Base-by-base conservation (phyloP, 2,329 filamentous ascomycete genomes). In the Rutstroemia sydowiana region DNA sequence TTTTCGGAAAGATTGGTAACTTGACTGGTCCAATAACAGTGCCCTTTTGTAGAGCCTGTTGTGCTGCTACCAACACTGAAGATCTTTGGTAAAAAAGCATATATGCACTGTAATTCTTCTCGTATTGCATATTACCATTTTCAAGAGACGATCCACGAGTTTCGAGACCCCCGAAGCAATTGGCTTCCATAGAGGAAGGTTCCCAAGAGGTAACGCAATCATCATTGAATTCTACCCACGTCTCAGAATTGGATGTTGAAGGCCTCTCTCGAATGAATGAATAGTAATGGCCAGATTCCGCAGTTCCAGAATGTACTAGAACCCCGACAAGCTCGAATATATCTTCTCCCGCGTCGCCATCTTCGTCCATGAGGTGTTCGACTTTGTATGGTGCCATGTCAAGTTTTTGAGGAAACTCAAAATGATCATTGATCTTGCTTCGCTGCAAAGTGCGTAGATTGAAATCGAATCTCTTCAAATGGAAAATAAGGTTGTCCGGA, bases 51-150 rank as follows among this genome's bases (percentile, higher is more conserved):
- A 81, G 70, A 2, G 68, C 61, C 26, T 75, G 69, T 59, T 79
- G 75, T 54, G 79, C 76, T 14, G 69, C 67, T 16, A 74, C 72
- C 51, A 91, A 74, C 4, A 81, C 79, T 0, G 84, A 84, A 3
- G 83, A 79, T 45, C 93, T 82, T 67, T 96, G 87, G 67, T 98
- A 98, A 68, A 98, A 97, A 8, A 98, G 77, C 88, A 98, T 97
- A 68, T 98, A 98, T 11, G 92, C 93, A 66, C 89, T 97, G 73
- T 85, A 85, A 4, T 79, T 78, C 68, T 91, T 92, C 61, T 84
- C 79, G 57, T 77, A 81, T 0, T 73, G 59, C 16, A 74, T 65
- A 54, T 71, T 70, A 61, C 72, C 69, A 45, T 61, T 63, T 55
- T 77, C 71, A 62, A 74, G 71, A 56, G 75, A 61, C 54, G 75